Evolutionary conservation across 345 rosid genomes (phyloP), one percentile per base, ranked within the genome.

Genomic region (Limnanthes douglasii): DNA sequence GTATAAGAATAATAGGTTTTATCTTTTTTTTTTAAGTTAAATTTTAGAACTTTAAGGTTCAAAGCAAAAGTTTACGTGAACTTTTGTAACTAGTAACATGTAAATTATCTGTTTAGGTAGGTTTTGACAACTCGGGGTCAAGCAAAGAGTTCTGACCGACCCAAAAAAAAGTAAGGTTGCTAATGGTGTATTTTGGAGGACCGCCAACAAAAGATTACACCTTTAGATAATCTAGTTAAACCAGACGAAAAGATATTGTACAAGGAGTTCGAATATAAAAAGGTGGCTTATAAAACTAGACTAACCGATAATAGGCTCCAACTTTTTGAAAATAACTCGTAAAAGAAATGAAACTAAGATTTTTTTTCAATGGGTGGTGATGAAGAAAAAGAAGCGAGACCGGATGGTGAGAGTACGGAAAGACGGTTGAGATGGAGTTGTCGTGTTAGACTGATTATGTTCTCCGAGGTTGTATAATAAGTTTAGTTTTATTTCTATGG

Each of bases 111-210:
- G 18, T 21, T 13, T 19, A 8, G 43, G 39, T 57, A 86, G 94
- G 97, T 78, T 19, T 46, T 86, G 75, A 81, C 93, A 2, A 86
- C 82, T 16, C 85, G 97, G 97, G 46, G 93, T 86, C 48, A 82
- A 60, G 51, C 97, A 86, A 18, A 67, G 97, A 39, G 97, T 86
- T 16, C 11, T 86, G 35, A 55, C 76, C 5, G 70, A 50, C 21
- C 57, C 58, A 18, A 53, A 6, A n/a, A 39, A 60, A 50, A 13
- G 57, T 94, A 10, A 86, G 94, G 17, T 2, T 82, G 11, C 78
- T 94, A 1, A 86, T 78, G 97, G 71, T 86, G 13, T 86, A 64
- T 18, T 86, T 86, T 37, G 97, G 85, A 11, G 94, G 76, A 5
- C 94, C 97, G 28, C 68, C 94, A 8, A 11, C 73, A 69, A 41